These are phyloP conservation scores for Kwoniella sp. DNA, from an alignment of 768 basidiomycete genomes.

Conservation along the genomic window DNA sequence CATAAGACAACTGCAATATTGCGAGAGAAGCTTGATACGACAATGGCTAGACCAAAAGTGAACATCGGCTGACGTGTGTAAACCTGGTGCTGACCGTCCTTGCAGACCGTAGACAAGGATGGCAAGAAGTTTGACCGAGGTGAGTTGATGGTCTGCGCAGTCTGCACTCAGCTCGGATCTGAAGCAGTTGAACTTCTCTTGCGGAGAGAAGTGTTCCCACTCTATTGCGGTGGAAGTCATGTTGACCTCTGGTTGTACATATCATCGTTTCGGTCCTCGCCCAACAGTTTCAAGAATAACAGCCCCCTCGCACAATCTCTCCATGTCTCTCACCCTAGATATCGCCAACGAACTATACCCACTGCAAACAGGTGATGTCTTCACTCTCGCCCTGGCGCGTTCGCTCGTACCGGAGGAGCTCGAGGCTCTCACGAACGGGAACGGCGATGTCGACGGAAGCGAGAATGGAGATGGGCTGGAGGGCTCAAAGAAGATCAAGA, in stretches of 20 bases:
- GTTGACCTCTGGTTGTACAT: background rate
- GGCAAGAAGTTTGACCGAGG: conserved; percentile 99
- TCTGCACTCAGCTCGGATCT: background rate
- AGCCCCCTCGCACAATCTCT: conserved; percentile 84
- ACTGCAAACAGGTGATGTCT: conserved; percentile 67
- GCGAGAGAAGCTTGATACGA: no score
- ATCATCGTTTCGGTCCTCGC: no score
- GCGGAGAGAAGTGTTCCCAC: no score
- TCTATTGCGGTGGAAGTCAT: background rate
- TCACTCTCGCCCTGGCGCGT: conserved; percentile 78
- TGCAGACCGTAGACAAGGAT: conserved; percentile 61
- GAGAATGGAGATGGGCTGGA: conserved; percentile 26
- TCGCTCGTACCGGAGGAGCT: conserved; percentile 44
- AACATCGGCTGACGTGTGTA: background rate
- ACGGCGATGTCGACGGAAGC: conserved; percentile 24
- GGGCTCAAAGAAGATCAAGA: conserved; percentile 37
- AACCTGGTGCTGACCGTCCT: conserved; percentile 10
- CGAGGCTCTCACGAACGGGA: conserved; percentile 14
- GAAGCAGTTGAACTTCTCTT: no score
- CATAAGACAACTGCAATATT: no score
- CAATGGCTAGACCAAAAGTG: background rate
- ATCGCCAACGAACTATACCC: conserved; percentile 91
- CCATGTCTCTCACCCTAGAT: conserved; percentile 91
- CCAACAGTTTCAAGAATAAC: conserved; percentile 84
- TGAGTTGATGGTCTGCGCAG: conserved; percentile 55